Percentiles rank a stretch among this genome's conserved stretches.
phyloP scores from a whole-genome alignment of 306 rosid genomes.

The Hippophae tibetana region DNA sequence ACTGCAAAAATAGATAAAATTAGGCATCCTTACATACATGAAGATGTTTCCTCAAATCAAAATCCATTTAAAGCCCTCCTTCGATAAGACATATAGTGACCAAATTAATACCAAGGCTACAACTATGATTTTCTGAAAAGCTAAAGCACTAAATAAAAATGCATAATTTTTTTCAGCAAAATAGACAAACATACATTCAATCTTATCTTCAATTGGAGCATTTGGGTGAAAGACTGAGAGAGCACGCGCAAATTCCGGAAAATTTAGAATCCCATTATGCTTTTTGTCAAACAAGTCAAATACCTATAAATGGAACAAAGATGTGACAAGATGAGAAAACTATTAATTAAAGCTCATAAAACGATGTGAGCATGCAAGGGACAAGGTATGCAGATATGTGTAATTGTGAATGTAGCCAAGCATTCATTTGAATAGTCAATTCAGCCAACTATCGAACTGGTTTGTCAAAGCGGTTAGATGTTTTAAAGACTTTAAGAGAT shows the following conservation, averaged over 20 bases:
- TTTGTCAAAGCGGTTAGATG: neutral
- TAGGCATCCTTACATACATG: conserved; percentile 16
- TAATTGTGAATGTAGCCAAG: neutral
- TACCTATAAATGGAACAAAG: conserved; percentile 45
- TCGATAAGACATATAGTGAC: neutral
- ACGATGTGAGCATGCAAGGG: neutral
- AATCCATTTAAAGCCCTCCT: neutral
- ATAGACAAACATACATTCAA: conserved; percentile 49
- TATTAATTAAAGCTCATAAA: conserved; percentile 7
- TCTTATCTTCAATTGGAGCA: conserved; percentile 63
- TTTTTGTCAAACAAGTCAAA: conserved; percentile 66
- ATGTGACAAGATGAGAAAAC: conserved; percentile 7
- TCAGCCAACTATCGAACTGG: too few relatives aligned
- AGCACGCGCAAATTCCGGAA: conserved; percentile 71
- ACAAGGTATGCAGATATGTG: neutral
- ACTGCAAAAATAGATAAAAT: conserved; percentile 46
- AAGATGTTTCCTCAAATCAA: neutral
- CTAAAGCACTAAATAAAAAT: neutral
- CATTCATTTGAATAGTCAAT: neutral
- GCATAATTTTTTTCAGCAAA: neutral
- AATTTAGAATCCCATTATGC: conserved; percentile 60
- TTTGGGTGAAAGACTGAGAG: conserved; percentile 80
- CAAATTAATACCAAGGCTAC: neutral
- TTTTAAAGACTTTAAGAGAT: neutral
- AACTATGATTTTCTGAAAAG: neutral